phyloP scores from a whole-genome alignment of 2,329 filamentous ascomycete species.

The Alternaria solani region DNA sequence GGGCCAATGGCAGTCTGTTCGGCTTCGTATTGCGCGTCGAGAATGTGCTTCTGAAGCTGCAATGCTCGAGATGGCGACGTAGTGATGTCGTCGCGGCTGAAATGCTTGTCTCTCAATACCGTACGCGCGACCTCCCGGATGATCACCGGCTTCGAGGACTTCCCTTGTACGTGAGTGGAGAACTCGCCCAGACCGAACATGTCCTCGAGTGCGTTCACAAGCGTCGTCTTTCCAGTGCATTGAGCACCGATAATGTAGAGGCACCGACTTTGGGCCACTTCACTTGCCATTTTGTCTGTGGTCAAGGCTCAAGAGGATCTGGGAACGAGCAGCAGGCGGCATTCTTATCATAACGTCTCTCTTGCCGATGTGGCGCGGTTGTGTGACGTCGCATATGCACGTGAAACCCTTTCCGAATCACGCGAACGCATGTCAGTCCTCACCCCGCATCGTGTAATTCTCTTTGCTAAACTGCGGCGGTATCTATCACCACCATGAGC shows the following conservation, averaged over 20 bases:
- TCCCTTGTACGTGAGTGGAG: background rate
- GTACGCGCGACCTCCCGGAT: conserved; percentile 53
- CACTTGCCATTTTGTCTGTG: background rate
- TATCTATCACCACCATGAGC: too few species aligned
- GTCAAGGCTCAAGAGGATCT: background rate
- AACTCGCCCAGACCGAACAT: conserved; percentile 21
- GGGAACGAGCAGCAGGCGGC: background rate
- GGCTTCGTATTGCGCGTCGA: conserved; percentile 47
- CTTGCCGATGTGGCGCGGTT: background rate
- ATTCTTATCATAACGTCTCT: conserved; percentile 21
- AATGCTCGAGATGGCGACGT: conserved; percentile 37
- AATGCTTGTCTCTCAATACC: conserved; percentile 45
- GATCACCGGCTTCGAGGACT: conserved; percentile 19
- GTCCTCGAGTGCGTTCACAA: conserved; percentile 47
- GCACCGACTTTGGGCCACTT: background rate
- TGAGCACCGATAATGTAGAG: conserved; percentile 58
- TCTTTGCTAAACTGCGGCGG: too few species aligned
- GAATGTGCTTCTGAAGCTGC: conserved; percentile 51
- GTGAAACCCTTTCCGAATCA: conserved; percentile 16
- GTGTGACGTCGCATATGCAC: background rate
- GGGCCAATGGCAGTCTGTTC: conserved; percentile 30
- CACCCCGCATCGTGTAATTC: too few species aligned
- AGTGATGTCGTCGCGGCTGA: conserved; percentile 48
- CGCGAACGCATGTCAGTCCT: too few species aligned
- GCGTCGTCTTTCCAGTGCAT: conserved; percentile 58